Percentiles rank a stretch among this genome's conserved stretches.
Conservation (phyloP, 2,329 filamentous ascomycete genomes). For the Hypoxylon sp. region DNA sequence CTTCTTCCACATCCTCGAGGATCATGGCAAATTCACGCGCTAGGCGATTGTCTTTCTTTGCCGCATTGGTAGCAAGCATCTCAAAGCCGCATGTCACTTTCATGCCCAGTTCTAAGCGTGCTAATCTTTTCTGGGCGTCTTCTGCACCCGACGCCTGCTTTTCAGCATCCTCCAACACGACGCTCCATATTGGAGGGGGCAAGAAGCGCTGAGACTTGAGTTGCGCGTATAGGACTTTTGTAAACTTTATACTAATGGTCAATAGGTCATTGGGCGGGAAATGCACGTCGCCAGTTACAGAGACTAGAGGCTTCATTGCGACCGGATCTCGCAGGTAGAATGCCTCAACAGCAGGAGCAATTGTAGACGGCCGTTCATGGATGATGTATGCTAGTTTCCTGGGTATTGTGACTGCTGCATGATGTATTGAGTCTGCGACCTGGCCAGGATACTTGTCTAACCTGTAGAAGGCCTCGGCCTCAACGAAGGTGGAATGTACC, state of each 20-base stretch:
- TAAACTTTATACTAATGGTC: constrained; percentile 84
- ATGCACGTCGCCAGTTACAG: constrained; percentile 65
- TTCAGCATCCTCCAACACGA: constrained; percentile 54
- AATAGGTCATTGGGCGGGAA: constrained; percentile 88
- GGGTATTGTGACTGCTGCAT: constrained; percentile 80
- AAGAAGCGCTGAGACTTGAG: constrained; percentile 87
- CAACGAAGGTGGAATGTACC: constrained; percentile 79
- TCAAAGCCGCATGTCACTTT: constrained; percentile 93
- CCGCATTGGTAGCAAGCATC: constrained; percentile 80
- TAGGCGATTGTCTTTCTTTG: constrained; percentile 76
- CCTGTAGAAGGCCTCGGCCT: constrained; percentile 92
- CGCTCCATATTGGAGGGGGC: constrained; percentile 69
- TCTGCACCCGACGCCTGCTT: constrained; percentile 36
- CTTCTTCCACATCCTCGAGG: constrained; percentile 80
- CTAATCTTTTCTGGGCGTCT: constrained; percentile 52
- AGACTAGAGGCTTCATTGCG: constrained; percentile 77
- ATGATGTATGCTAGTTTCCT: constrained; percentile 86
- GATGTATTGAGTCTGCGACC: constrained; percentile 82
- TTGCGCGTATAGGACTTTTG: constrained; percentile 91
- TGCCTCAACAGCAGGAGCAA: constrained; percentile 87
- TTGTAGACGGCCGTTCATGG: constrained; percentile 79
- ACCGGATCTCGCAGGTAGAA: constrained; percentile 93
- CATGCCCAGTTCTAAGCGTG: constrained; percentile 80
- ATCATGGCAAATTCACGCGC: constrained; percentile 83
- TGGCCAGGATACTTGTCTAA: constrained; percentile 85